phyloP scores from a whole-genome alignment of 768 basidiomycete species.

The Kwoniella heveanensis region DNA sequence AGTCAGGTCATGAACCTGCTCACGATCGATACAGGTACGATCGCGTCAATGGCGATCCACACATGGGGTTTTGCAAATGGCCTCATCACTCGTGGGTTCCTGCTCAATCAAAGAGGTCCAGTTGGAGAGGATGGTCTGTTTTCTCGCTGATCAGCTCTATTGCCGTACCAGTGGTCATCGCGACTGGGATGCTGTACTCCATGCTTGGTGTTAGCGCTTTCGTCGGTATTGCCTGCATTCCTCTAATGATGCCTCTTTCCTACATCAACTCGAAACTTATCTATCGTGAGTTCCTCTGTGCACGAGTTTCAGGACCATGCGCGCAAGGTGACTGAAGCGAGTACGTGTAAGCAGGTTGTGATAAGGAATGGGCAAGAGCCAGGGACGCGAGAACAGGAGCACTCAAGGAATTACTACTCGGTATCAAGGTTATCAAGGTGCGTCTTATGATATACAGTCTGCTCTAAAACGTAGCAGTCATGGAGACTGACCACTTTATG shows the following conservation, averaged over 20 bases:
- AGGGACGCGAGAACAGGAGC: conserved; percentile 45
- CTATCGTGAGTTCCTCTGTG: conserved; percentile 32
- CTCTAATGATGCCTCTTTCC: conserved; percentile 35
- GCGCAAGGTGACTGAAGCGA: conserved; percentile 8
- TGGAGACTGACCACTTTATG: no score
- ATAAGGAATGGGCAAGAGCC: conserved; percentile 39
- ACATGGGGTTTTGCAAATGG: conserved; percentile 39
- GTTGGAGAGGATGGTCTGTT: no score
- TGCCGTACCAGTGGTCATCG: conserved; percentile 34
- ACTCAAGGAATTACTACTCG: conserved; percentile 45
- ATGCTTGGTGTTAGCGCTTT: conserved; percentile 50
- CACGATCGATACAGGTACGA: conserved; percentile 40
- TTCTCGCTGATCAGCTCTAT: no score
- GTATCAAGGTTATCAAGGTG: conserved; percentile 53
- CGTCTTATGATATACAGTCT: conserved; percentile 4
- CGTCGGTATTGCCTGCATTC: conserved; percentile 45
- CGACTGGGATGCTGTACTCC: conserved; percentile 32
- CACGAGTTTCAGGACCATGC: no score
- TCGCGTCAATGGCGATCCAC: conserved; percentile 38
- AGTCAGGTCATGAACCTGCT: conserved; percentile 47
- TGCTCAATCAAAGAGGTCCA: no score
- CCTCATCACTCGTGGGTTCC: conserved; percentile 27
- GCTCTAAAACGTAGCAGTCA: no score
- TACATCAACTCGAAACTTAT: conserved; percentile 25
- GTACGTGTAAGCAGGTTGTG: conserved; percentile 29